phyloP scores from a whole-genome alignment of 2,329 filamentous ascomycete genomes.

The Teratosphaeria epicoccoides region DNA sequence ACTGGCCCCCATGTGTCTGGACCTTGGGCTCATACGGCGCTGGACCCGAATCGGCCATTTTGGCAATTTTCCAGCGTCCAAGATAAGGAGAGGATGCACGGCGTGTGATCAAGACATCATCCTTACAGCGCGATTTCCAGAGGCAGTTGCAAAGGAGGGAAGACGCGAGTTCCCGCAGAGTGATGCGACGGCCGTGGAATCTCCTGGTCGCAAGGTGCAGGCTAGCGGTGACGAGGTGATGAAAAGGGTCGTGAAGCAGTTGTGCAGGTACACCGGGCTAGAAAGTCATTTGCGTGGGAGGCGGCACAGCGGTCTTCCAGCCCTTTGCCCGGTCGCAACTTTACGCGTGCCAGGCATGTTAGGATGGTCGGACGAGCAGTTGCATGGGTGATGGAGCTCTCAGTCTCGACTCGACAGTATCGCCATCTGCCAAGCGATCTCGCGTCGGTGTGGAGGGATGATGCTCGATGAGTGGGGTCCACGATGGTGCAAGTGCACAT shows the following conservation, averaged over 20 bases:
- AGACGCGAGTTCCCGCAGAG: not conserved
- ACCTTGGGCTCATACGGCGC: slow-evolving; percentile 14
- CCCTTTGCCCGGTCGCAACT: not conserved
- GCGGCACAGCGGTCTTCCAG: not conserved
- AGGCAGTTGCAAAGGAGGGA: not conserved
- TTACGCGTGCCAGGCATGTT: not conserved
- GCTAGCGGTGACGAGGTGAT: not conserved
- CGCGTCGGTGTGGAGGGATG: too few species aligned
- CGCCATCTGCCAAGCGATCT: too few species aligned
- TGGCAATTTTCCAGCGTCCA: not conserved
- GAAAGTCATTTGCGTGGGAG: not conserved
- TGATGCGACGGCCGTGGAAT: not conserved
- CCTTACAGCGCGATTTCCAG: not conserved
- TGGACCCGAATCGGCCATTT: not conserved
- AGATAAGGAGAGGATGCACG: too few species aligned
- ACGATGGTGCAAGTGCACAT: not conserved
- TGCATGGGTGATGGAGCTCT: too few species aligned
- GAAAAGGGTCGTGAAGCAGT: not conserved
- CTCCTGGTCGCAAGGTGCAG: too few species aligned
- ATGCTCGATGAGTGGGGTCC: not conserved
- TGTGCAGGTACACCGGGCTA: not conserved
- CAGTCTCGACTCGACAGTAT: too few species aligned
- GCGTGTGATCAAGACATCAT: not conserved
- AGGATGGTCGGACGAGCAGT: not conserved
- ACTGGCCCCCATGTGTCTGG: slow-evolving; percentile 12